phyloP scores from a whole-genome alignment of 75 land plant species.

The Isoetes taiwanensis region DNA sequence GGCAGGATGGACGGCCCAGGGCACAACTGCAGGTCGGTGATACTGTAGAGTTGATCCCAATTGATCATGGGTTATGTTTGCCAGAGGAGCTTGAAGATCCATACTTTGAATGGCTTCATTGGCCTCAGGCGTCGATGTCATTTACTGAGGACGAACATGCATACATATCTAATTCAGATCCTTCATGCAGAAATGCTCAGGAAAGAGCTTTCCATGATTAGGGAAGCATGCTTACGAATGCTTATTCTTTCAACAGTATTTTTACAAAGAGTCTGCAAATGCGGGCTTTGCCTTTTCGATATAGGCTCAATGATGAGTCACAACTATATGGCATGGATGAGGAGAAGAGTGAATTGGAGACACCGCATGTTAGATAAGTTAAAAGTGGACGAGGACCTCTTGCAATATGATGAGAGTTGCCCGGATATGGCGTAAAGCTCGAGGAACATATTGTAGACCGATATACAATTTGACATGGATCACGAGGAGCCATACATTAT shows the following conservation, averaged over 20 bases:
- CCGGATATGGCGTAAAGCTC: too few relatives aligned
- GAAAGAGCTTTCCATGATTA: background rate
- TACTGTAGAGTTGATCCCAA: background rate
- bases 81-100: background rate
- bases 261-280: background rate
- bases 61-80: conserved; percentile 5
- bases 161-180: background rate
- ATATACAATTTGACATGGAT: too few relatives aligned
- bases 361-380: background rate
- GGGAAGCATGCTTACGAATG: background rate
- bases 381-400: conserved; percentile 4
- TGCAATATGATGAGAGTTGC: too few relatives aligned
- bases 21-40: background rate
- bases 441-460: too few relatives aligned
- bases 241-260: background rate
- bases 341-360: background rate
- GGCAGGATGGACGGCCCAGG: too few relatives aligned
- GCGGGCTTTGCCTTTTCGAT: background rate
- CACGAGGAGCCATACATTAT: too few relatives aligned
- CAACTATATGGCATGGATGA: background rate
- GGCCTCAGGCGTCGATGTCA: conserved; percentile 5
- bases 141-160: background rate
- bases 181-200: conserved; percentile 2
- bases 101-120: conserved; percentile 4
- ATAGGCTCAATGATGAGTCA: conserved; percentile 2